phyloP scores from a whole-genome alignment of 768 basidiomycete species.

The Xanthoconium stramineum region DNA sequence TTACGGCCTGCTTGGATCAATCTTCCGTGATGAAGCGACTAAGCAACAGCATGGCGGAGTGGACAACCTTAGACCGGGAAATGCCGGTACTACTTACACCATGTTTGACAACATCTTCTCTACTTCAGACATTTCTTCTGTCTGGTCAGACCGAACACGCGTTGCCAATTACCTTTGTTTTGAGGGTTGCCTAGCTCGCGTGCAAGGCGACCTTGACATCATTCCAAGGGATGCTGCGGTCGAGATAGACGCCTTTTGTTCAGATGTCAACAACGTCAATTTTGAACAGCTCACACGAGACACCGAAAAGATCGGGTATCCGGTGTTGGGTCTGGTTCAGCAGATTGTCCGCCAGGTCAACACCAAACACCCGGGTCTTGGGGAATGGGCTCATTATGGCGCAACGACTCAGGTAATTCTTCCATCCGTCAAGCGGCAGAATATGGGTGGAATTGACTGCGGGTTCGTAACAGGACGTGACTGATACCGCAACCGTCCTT shows the following conservation, averaged over 20 bases:
- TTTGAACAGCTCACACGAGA: constrained; percentile 37
- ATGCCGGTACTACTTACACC: background rate
- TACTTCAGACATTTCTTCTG: constrained; percentile 33
- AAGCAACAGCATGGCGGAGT: too few species aligned
- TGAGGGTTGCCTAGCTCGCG: constrained; percentile 35
- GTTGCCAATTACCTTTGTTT: constrained; percentile 26
- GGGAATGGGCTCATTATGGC: constrained; percentile 49
- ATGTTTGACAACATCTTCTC: constrained; percentile 43
- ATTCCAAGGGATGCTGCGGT: constrained; percentile 39
- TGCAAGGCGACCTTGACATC: constrained; percentile 37
- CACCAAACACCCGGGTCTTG: constrained; percentile 30
- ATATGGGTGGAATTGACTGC: background rate
- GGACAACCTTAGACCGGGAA: background rate
- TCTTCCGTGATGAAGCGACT: too few species aligned
- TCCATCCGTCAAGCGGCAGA: background rate
- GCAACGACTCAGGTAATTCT: constrained; percentile 44
- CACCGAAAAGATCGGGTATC: constrained; percentile 44
- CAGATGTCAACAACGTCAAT: constrained; percentile 34
- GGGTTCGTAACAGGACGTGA: constrained; percentile 38
- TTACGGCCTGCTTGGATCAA: too few species aligned
- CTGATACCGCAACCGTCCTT: constrained; percentile 44
- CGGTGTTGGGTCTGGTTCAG: constrained; percentile 42
- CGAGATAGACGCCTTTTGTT: constrained; percentile 35
- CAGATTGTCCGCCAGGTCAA: constrained; percentile 42
- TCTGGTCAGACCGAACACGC: constrained; percentile 40